Conservation (phyloP, 2,329 filamentous ascomycete species). For the Pseudogymnoascus pannorum region DNA sequence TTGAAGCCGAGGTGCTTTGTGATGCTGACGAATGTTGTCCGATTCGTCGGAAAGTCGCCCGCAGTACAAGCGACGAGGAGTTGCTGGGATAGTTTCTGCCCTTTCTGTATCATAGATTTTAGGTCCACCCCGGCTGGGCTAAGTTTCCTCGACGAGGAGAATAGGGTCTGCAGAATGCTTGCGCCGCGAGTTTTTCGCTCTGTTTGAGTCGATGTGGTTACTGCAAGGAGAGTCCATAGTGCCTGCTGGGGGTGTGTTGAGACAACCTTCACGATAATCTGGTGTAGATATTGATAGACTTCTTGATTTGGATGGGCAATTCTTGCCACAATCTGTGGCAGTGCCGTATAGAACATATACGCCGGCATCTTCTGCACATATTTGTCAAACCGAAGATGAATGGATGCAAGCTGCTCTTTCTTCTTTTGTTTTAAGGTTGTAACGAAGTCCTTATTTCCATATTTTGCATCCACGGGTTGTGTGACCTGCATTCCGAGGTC, state of each 20-base stretch:
- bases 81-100: conserved; percentile 77
- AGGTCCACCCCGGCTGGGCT: conserved; percentile 53
- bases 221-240: conserved; percentile 82
- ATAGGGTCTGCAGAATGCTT: conserved; percentile 45
- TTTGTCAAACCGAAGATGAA: conserved; percentile 72
- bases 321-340: conserved; percentile 91
- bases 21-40: conserved; percentile 63
- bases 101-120: conserved; percentile 63
- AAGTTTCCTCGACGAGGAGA: conserved; percentile 36
- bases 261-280: conserved; percentile 82
- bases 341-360: conserved; percentile 71
- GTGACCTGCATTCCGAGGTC: conserved; percentile 76
- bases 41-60: conserved; percentile 63
- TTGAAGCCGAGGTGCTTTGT: conserved; percentile 75
- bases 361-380: conserved; percentile 66
- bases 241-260: conserved; percentile 82
- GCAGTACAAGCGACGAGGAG: conserved; percentile 74
- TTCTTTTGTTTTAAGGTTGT: conserved; percentile 47
- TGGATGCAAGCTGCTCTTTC: conserved; percentile 56
- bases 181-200: conserved; percentile 54
- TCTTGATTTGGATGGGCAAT: conserved; percentile 78
- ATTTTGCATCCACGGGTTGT: conserved; percentile 45
- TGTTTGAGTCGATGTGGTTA: conserved; percentile 71
- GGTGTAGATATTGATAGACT: conserved; percentile 69
- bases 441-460: conserved; percentile 40